Evolutionary conservation across 208 protist species (phyloP), one percentile per base, ranked within the genome.

Genomic region (Balamuthia mandrillaris): DNA sequence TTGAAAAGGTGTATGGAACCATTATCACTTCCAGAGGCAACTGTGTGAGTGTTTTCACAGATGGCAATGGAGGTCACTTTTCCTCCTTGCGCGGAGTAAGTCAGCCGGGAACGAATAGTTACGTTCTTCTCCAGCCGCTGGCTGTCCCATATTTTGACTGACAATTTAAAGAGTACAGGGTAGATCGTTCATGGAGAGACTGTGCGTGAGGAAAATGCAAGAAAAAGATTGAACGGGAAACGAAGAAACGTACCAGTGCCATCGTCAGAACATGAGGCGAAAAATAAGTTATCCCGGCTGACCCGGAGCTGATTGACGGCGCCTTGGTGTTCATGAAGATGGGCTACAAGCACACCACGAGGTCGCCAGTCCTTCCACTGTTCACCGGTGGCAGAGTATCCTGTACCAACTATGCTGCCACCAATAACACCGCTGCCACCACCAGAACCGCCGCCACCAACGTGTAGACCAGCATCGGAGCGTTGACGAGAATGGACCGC

Each of bases 131-230:
- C 60, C 41, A 91, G 74, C 58, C 87, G 35, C 41, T 89, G 52
- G 24, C 85, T 86, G 72, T 90, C 87, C 89, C 89, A 91, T 29
- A 91, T 91, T 49, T 91, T 91, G 6, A 91, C 89, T n/a, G n/a
- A n/a, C n/a, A n/a, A n/a, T n/a, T n/a, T n/a, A n/a, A n/a, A n/a
- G n/a, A n/a, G n/a, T n/a, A n/a, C n/a, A n/a, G n/a, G n/a, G n/a
- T n/a, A n/a, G n/a, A n/a, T n/a, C n/a, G n/a, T n/a, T n/a, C n/a
- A n/a, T n/a, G n/a, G n/a, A n/a, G n/a, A n/a, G n/a, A n/a, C n/a
- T n/a, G n/a, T n/a, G n/a, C n/a, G n/a, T n/a, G n/a, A n/a, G n/a
- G n/a, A n/a, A n/a, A n/a, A n/a, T n/a, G n/a, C n/a, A n/a, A n/a
- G n/a, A n/a, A n/a, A n/a, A n/a, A n/a, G n/a, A n/a, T n/a, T n/a